phyloP scores from a whole-genome alignment of 768 basidiomycete genomes.

The Neoboletus subvelutipes region DNA sequence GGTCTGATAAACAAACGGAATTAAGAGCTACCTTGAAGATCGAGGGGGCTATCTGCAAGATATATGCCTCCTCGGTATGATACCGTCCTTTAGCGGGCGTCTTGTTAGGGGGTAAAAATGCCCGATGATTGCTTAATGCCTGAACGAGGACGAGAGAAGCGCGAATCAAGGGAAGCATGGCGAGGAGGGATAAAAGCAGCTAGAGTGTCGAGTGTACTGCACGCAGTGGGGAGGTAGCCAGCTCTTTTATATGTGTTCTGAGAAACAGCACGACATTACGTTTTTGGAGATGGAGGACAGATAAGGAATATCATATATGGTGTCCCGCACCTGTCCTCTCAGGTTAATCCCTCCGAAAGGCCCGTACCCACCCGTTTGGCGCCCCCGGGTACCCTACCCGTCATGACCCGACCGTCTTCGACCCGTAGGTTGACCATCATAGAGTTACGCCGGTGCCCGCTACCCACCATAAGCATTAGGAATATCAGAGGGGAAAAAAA shows the following conservation, averaged over 20 bases:
- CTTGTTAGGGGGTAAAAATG: slow-evolving; percentile 57
- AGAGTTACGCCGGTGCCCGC: neutral
- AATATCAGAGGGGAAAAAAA: neutral
- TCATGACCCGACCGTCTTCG: slow-evolving; percentile 2
- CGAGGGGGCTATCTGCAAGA: slow-evolving; percentile 55
- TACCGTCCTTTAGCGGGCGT: slow-evolving; percentile 50
- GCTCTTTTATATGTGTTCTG: slow-evolving; percentile 20
- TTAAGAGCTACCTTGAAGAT: slow-evolving; percentile 48
- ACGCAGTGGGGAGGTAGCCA: neutral
- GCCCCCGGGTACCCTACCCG: neutral
- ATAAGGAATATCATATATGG: neutral
- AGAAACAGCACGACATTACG: neutral
- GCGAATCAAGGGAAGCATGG: slow-evolving; percentile 48
- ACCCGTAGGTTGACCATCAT: neutral
- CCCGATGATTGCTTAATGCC: slow-evolving; percentile 49
- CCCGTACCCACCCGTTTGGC: slow-evolving; percentile 4
- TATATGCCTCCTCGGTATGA: slow-evolving; percentile 49
- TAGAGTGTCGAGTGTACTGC: neutral
- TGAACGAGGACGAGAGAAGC: slow-evolving; percentile 49
- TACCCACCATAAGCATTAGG: neutral
- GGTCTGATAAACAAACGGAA: neutral
- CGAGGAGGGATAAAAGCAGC: neutral
- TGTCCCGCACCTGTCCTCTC: neutral
- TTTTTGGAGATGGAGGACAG: slow-evolving; percentile 3
- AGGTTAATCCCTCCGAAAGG: neutral